Evolutionary conservation across 2,329 filamentous ascomycete genomes (phyloP).

Genomic region (Epichloe gansuensis): DNA sequence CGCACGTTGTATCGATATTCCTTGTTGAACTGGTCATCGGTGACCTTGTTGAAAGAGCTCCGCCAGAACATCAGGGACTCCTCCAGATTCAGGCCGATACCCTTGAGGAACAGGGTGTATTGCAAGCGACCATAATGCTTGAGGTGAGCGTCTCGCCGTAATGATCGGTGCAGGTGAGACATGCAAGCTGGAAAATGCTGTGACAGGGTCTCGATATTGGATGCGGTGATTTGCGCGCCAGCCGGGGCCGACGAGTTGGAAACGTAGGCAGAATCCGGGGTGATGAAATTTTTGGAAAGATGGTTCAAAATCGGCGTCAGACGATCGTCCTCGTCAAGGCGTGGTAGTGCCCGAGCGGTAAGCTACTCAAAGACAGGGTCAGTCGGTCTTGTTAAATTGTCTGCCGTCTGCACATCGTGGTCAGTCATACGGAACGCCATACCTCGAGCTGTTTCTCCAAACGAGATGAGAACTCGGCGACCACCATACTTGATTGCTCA

Average conservation of each 20-base stretch:
- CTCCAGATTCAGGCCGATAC: constrained; percentile 82
- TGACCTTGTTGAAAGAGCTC: constrained; percentile 69
- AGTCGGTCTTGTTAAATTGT: neutral
- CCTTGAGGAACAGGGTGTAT: constrained; percentile 94
- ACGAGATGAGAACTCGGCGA: constrained; percentile 70
- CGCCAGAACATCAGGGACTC: constrained; percentile 92
- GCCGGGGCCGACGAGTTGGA: constrained; percentile 49
- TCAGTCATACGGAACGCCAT: constrained; percentile 13
- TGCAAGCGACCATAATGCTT: constrained; percentile 91
- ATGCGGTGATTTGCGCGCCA: constrained; percentile 64
- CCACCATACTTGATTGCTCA: constrained; percentile 80
- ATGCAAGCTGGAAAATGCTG: constrained; percentile 87
- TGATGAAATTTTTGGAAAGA: constrained; percentile 90
- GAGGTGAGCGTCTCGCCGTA: constrained; percentile 79
- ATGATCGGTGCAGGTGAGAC: constrained; percentile 75
- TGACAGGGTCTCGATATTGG: constrained; percentile 67
- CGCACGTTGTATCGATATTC: constrained; percentile 95
- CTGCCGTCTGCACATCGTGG: no score
- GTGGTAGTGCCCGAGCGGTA: constrained; percentile 80
- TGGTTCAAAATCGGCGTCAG: constrained; percentile 58
- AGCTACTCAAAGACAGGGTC: constrained; percentile 35
- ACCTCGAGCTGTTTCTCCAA: constrained; percentile 78
- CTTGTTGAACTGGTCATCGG: constrained; percentile 92
- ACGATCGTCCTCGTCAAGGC: constrained; percentile 91
- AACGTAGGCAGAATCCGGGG: constrained; percentile 72